Evolutionary conservation across 352 stramenopile species (phyloP).

Genomic region (Phytophthora citrophthora): DNA sequence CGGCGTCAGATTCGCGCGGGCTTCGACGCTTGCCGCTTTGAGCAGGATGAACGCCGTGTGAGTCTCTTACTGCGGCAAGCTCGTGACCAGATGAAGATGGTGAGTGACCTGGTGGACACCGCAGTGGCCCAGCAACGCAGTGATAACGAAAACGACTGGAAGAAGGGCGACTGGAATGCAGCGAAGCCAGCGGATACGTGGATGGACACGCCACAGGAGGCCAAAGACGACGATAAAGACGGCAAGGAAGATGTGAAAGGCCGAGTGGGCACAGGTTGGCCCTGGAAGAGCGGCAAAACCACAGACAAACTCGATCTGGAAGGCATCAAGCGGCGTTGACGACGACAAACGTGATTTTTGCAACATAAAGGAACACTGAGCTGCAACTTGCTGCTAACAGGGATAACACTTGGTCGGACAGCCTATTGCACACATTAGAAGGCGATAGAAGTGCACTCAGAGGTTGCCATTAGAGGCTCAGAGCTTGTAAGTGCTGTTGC

Average conservation of each 20-base stretch:
- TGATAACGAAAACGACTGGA: constrained; percentile 21
- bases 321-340: constrained; percentile 56
- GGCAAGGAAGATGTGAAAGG: constrained; percentile 61
- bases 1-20: constrained; percentile 64
- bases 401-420: too few relatives aligned
- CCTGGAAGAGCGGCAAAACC: constrained; percentile 61
- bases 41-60: constrained; percentile 64
- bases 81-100: constrained; percentile 71
- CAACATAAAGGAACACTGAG: too few relatives aligned
- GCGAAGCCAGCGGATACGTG: constrained; percentile 26
- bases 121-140: constrained; percentile 57
- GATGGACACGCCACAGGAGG: constrained; percentile 31
- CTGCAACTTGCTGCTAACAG: too few relatives aligned
- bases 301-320: constrained; percentile 61
- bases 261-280: constrained; percentile 65
- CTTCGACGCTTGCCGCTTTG: constrained; percentile 56
- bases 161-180: constrained; percentile 26
- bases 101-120: constrained; percentile 72
- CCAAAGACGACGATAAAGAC: constrained; percentile 30
- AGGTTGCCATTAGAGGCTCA: not conserved
- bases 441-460: not conserved
- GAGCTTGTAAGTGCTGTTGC: not conserved
- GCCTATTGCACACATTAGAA: too few relatives aligned
- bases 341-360: not conserved
- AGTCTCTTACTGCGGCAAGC: constrained; percentile 56